These are phyloP conservation scores for Tricholoma sp. DNA, from an alignment of 768 basidiomycete genomes.

Conservation along the genomic window DNA sequence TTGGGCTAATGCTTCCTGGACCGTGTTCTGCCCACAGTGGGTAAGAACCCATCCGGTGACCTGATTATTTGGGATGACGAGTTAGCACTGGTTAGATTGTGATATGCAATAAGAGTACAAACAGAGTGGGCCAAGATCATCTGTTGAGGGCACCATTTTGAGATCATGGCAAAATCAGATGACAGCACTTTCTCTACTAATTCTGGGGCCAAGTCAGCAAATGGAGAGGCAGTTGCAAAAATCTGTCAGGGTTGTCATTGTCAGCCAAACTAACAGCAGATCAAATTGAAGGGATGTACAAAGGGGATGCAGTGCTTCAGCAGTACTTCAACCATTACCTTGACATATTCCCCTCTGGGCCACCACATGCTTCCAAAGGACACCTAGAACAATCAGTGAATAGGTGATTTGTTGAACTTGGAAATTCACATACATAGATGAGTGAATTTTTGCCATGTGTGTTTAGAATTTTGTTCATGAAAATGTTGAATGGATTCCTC, in stretches of 20 bases:
- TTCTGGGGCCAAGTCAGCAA: slow-evolving; percentile 4
- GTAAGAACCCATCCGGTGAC: slow-evolving; percentile 21
- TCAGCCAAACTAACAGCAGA: neutral
- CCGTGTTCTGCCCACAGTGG: slow-evolving; percentile 18
- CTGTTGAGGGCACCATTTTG: slow-evolving; percentile 19
- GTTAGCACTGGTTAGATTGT: neutral
- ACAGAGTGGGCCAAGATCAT: slow-evolving; percentile 18
- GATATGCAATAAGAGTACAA: neutral
- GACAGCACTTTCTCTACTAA: slow-evolving; percentile 8
- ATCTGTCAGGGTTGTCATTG: slow-evolving; percentile 4
- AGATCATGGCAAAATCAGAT: slow-evolving; percentile 12
- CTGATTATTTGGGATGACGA: slow-evolving; percentile 2
- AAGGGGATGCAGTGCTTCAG: slow-evolving; percentile 17
- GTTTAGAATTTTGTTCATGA: slow-evolving; percentile 8
- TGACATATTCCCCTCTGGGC: slow-evolving; percentile 5
- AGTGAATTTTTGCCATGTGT: slow-evolving; percentile 14
- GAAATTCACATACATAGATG: slow-evolving; percentile 17
- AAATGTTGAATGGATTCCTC: slow-evolving; percentile 4
- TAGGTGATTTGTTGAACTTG: neutral
- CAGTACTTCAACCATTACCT: slow-evolving; percentile 13
- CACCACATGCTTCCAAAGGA: slow-evolving; percentile 14
- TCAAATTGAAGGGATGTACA: slow-evolving; percentile 6
- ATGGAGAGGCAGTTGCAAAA: slow-evolving; percentile 15
- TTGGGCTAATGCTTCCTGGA: slow-evolving; percentile 16
- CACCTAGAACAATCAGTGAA: slow-evolving; percentile 1